Base-by-base conservation (phyloP, 2,329 filamentous ascomycete species). In the Fusarium pseudocircinatum region DNA sequence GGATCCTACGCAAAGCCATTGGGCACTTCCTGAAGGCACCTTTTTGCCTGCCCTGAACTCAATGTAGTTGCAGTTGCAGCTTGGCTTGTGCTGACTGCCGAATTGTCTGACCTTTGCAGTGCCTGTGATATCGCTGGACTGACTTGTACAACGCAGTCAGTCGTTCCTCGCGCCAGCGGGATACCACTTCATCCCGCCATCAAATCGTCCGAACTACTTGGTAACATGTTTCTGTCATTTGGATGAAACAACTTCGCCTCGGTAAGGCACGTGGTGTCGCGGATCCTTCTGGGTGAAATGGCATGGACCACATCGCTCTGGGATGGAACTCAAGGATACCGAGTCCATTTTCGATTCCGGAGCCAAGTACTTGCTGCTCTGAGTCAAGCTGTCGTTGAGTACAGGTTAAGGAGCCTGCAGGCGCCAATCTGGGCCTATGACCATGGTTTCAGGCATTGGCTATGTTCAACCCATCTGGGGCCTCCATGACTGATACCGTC, bases 181-280 rank as follows among this genome's bases (percentile, higher is more conserved):
- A 50, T 24, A 24, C 26, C 26, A 32, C 44, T 40, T 67, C 40
- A 40, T 36, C 52, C 39, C 49, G 43, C 65, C 65, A 36, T 56
- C 46, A 28, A 40, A 43, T 46, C 56, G 34, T 56, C 63, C 50
- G 54, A 62, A 56, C 49, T 60, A 47, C 24, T 53, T 46, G 28
- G 36, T 61, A 36, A 26, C 46, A 47, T 56, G 57, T 62, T 66
- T 57, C 34, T 40, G n/a, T 24, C 36, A 60, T 67, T 32, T 57
- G 6, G 28, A 69, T 73, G 71, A 74, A 72, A 69, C 70, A 59
- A 44, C 22, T 56, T 52, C 40, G 53, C 26, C 59, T 70, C 67
- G 56, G 63, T 16, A 56, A 58, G 40, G 71, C 63, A 54, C 40
- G 37, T 72, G 50, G 46, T 60, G 16, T 20, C 30, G 22, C 56